Evolutionary conservation across 148 eudicot species (phyloP).

Genomic region (Rhododendron mucronatum): DNA sequence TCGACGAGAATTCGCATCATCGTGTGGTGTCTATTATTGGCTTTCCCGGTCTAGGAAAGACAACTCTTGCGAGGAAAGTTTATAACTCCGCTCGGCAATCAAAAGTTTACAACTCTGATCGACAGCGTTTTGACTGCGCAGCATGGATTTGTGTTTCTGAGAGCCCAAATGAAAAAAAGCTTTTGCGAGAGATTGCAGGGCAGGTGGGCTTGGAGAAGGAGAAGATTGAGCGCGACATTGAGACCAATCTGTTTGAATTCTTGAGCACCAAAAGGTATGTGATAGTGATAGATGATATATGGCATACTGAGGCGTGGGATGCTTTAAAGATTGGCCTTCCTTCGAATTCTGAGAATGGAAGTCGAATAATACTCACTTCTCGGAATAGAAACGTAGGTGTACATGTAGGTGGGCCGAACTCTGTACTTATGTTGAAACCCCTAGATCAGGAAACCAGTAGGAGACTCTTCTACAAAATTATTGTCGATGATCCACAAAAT

Average conservation of each 20-base stretch:
- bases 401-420: not conserved
- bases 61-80: not conserved
- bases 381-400: not conserved
- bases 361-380: not conserved
- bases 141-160: too few relatives aligned
- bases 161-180: too few relatives aligned
- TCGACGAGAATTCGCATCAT: not conserved
- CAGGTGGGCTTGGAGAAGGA: too few relatives aligned
- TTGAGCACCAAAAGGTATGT: too few relatives aligned
- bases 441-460: not conserved
- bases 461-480: not conserved
- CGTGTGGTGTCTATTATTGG: not conserved
- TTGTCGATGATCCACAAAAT: not conserved
- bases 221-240: too few relatives aligned
- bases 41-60: not conserved
- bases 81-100: not conserved
- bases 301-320: too few relatives aligned
- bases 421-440: not conserved
- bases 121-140: not conserved
- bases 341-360: too few relatives aligned
- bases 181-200: too few relatives aligned
- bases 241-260: too few relatives aligned
- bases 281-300: too few relatives aligned
- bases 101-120: not conserved
- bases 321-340: too few relatives aligned